phyloP scores from a whole-genome alignment of 2,329 filamentous ascomycete species.

The Didymella exigua region DNA sequence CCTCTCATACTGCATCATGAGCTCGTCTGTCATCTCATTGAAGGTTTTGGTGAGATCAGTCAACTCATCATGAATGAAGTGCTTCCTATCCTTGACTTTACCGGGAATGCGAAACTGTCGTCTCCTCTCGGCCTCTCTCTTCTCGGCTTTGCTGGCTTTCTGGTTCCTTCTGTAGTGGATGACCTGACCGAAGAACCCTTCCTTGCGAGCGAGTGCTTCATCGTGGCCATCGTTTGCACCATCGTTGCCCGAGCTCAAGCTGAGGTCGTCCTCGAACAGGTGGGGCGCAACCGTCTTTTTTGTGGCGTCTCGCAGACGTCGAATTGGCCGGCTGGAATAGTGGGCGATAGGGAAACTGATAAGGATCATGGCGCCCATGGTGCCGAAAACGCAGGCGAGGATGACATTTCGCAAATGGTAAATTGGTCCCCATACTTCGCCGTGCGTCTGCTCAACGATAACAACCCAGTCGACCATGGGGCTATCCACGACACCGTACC shows the following conservation, averaged over 20 bases:
- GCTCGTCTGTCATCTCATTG: conserved; percentile 92
- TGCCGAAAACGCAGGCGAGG: conserved; percentile 83
- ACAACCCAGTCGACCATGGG: conserved; percentile 80
- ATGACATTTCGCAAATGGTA: conserved; percentile 77
- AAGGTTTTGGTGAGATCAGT: conserved; percentile 85
- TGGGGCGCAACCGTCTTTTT: conserved; percentile 72
- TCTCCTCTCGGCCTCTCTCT: conserved; percentile 48
- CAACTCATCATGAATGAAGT: conserved; percentile 79
- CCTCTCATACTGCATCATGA: conserved; percentile 82
- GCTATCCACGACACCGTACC: conserved; percentile 73
- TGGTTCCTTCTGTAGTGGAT: conserved; percentile 41
- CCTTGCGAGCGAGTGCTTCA: conserved; percentile 53
- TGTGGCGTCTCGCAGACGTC: conserved; percentile 75
- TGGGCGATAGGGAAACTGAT: conserved; percentile 81
- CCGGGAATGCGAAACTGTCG: conserved; percentile 81
- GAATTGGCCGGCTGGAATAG: conserved; percentile 79
- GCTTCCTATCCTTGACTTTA: conserved; percentile 76
- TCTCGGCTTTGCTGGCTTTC: conserved; percentile 44
- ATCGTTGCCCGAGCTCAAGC: conserved; percentile 45
- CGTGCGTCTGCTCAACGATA: conserved; percentile 74
- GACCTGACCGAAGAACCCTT: conserved; percentile 52
- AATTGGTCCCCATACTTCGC: conserved; percentile 79
- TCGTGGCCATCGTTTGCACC: conserved; percentile 55
- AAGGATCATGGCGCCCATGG: conserved; percentile 72
- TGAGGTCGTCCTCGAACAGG: conserved; percentile 56